These are phyloP conservation scores for Alisma plantagoaquatica DNA, from an alignment of 106 monocot genomes.

Conservation along the genomic window DNA sequence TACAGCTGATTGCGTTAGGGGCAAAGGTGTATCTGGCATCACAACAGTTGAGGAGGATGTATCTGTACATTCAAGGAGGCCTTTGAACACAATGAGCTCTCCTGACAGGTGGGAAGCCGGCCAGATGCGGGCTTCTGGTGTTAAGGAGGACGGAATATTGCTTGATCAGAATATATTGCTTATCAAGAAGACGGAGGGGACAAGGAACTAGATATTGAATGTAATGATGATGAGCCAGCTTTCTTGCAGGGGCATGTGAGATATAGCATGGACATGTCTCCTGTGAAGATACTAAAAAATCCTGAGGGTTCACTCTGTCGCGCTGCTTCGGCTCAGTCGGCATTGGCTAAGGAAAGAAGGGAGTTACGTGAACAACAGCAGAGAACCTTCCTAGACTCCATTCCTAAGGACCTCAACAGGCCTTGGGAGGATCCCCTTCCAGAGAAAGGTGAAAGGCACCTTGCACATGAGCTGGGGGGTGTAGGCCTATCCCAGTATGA, in stretches of 20 bases:
- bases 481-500: conserved; percentile 91
- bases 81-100: conserved; percentile 86
- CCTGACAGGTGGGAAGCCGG: conserved; percentile 91
- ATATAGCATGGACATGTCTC: conserved; percentile 86
- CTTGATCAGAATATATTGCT: conserved; percentile 73
- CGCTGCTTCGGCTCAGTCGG: conserved; percentile 81
- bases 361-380: conserved; percentile 88
- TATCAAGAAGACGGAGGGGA: conserved; percentile 88
- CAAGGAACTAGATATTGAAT: conserved; percentile 80
- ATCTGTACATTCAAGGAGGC: conserved; percentile 32
- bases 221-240: conserved; percentile 86
- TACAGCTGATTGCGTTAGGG: too few relatives aligned
- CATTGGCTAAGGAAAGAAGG: conserved; percentile 81
- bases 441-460: conserved; percentile 81
- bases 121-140: conserved; percentile 73
- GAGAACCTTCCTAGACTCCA: conserved; percentile 82
- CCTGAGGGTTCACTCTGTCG: conserved; percentile 83
- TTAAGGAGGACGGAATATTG: conserved; percentile 54
- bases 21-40: conserved; percentile 66
- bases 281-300: conserved; percentile 90
- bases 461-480: conserved; percentile 83
- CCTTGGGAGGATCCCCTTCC: conserved; percentile 97
- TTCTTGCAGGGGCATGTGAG: conserved; percentile 82
- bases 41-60: conserved; percentile 42
- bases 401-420: conserved; percentile 87